phyloP scores from a whole-genome alignment of 2,329 filamentous ascomycete species.

The Aspergillus pseudotamarii region DNA sequence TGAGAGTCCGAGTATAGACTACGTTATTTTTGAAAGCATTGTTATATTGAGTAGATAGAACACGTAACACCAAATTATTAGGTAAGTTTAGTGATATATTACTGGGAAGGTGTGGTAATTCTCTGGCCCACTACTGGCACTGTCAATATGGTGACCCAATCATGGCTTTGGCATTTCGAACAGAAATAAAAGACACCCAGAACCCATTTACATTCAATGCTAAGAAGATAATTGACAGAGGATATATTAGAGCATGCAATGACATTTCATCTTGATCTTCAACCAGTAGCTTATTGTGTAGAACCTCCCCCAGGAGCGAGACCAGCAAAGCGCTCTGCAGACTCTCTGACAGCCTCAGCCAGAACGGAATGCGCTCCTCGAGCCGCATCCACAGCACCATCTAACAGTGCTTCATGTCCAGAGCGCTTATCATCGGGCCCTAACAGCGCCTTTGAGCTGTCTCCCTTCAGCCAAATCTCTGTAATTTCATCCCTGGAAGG shows the following conservation, averaged over 20 bases:
- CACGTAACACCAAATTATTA: too few relatives aligned
- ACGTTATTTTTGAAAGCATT: too few relatives aligned
- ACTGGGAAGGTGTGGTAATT: too few relatives aligned
- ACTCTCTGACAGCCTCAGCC: slow-evolving; percentile 63
- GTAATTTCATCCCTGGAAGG: slow-evolving; percentile 87
- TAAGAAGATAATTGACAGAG: slow-evolving; percentile 10
- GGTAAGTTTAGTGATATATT: too few relatives aligned
- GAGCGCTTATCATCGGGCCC: slow-evolving; percentile 40
- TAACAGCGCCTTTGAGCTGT: slow-evolving; percentile 45
- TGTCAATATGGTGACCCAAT: neutral
- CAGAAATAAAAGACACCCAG: too few relatives aligned
- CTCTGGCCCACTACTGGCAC: too few relatives aligned
- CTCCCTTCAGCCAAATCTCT: slow-evolving; percentile 90
- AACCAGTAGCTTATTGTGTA: slow-evolving; percentile 17
- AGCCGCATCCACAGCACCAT: slow-evolving; percentile 66
- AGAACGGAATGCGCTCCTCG: slow-evolving; percentile 62
- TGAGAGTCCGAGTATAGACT: too few relatives aligned
- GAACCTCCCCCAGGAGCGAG: slow-evolving; percentile 16
- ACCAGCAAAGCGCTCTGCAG: slow-evolving; percentile 46
- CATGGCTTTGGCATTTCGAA: too few relatives aligned
- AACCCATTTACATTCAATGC: slow-evolving; percentile 25
- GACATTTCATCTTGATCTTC: slow-evolving; percentile 32
- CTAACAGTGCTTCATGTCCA: slow-evolving; percentile 57
- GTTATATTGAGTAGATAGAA: too few relatives aligned
- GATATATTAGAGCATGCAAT: slow-evolving; percentile 13